Evolutionary conservation across 176 grass and related monocot species (phyloP).

Genomic region (Cymbopogon citratus): DNA sequence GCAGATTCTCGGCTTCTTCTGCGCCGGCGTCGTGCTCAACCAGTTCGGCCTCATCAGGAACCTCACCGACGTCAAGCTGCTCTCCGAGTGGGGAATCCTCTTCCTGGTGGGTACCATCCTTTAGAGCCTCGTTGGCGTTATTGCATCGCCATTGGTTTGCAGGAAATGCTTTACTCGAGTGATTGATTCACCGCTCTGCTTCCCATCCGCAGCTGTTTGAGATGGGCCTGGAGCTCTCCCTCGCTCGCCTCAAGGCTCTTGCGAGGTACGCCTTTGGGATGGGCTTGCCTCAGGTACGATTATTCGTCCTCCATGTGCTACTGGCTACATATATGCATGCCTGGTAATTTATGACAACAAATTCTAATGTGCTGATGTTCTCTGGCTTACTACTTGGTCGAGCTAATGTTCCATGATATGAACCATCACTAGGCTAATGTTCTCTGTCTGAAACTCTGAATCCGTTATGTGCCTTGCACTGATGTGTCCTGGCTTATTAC

Average conservation of each 20-base stretch:
- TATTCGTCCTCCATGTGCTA: not conserved
- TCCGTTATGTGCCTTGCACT: not conserved
- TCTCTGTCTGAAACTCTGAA: conserved; percentile 26
- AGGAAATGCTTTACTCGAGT: not conserved
- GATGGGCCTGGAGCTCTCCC: conserved; percentile 95
- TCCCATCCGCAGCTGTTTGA: conserved; percentile 65
- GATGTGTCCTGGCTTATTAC: not conserved
- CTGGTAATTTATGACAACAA: too few relatives aligned
- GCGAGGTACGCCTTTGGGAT: conserved; percentile 97
- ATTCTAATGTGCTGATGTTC: not conserved
- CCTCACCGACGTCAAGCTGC: conserved; percentile 90
- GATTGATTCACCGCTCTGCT: not conserved
- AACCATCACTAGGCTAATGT: not conserved
- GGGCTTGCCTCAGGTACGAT: conserved; percentile 78
- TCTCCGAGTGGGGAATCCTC: conserved; percentile 98
- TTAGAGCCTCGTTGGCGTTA: not conserved
- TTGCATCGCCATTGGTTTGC: not conserved
- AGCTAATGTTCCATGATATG: not conserved
- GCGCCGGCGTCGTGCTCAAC: conserved; percentile 89
- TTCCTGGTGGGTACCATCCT: conserved; percentile 50
- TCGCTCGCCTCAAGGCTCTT: conserved; percentile 87
- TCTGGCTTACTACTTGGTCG: not conserved
- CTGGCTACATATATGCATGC: too few relatives aligned
- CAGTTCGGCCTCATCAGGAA: conserved; percentile 98
- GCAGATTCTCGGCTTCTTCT: conserved; percentile 98